Base-by-base conservation (phyloP, 108 stramenopile genomes). In the Fragilaria crotonensis region DNA sequence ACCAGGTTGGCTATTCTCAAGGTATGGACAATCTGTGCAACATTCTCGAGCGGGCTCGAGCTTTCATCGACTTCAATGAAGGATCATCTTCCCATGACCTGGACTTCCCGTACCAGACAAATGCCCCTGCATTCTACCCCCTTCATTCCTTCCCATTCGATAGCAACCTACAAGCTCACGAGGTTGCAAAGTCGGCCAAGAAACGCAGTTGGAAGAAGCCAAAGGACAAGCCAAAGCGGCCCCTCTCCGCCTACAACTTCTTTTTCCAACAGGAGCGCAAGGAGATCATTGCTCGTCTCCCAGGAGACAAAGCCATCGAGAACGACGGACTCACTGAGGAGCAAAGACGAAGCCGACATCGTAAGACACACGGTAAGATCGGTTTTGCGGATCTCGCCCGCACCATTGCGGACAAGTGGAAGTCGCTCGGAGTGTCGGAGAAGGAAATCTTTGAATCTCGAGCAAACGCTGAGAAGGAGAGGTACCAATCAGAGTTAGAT, bases 311-410 rank as follows among this genome's bases (percentile, higher is more conserved):
- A n/a, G n/a, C n/a, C n/a, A n/a, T n/a, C n/a, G n/a, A n/a, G n/a
- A n/a, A n/a, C n/a, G n/a, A n/a, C n/a, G n/a, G n/a, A n/a, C n/a
- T n/a, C n/a, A n/a, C n/a, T n/a, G n/a, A n/a, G n/a, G n/a, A n/a
- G n/a, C n/a, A n/a, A n/a, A n/a, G n/a, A n/a, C n/a, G n/a, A n/a
- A n/a, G 76, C 0, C 71, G 68, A 46, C 83, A 89, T 56, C 64
- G 87, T 19, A 84, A 85, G 67, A 73, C 80, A 46, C 87, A 89
- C 54, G 84, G 87, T 9, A 85, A 85, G 53, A 78, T 89, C 48
- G 84, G 84, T 7, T 89, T 89, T 60, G 68, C 73, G 14, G 87
- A 89, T 26, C 70, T 89, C 52, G 84, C 84, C 0, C 63, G 80
- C 23, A 63, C 67, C 56, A 81, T 89, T 33, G 81, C 81, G 21